Evolutionary conservation across 2,329 filamentous ascomycete species (phyloP), one percentile per base, ranked within the genome.

Genomic region (Coccinonectria pachysandricola): DNA sequence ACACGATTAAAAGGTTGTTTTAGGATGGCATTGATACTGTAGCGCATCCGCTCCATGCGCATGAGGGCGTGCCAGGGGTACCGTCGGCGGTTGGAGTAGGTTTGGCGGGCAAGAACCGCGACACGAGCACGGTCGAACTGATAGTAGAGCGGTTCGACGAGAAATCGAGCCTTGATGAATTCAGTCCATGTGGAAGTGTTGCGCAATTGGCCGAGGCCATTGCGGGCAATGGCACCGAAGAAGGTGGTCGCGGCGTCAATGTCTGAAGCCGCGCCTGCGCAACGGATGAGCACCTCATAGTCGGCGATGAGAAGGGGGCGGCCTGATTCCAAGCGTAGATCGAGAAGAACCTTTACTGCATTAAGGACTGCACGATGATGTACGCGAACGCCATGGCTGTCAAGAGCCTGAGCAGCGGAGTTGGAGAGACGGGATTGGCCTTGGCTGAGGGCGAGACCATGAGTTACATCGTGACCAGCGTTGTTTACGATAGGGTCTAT

Each of bases 401-500:
- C 57, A 3, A 67, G 36, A 8, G 53, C 37, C 3, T 45, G 37
- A 5, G 48, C 43, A 19, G 60, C 37, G n/a, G n/a, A n/a, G 15
- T 57, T 48, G 1, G 59, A 58, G 27, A 53, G 49, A 15, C 58
- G 47, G 6, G 49, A 54, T 43, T 57, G 65, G 39, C 49, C 63
- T 9, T 40, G 30, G 4, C 51, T 39, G 26, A 69, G 49, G 10
- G 44, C 36, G 11, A 63, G 34, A 10, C 59, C 55, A 18, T 62
- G 45, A 8, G 55, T 53, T 4, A 60, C 47, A 45, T 78, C 75
- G 12, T 71, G 46, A 8, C 7, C 17, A 7, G 64, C 50, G 12
- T 53, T 46, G 11, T 73, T 52, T 12, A 51, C 43, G 4, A 68
- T 42, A 0, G 79, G 77, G 31, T 81, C 73, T 7, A 86, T 51